phyloP scores from a whole-genome alignment of 495 filamentous ascomycete species.

The Penicillium daleae region DNA sequence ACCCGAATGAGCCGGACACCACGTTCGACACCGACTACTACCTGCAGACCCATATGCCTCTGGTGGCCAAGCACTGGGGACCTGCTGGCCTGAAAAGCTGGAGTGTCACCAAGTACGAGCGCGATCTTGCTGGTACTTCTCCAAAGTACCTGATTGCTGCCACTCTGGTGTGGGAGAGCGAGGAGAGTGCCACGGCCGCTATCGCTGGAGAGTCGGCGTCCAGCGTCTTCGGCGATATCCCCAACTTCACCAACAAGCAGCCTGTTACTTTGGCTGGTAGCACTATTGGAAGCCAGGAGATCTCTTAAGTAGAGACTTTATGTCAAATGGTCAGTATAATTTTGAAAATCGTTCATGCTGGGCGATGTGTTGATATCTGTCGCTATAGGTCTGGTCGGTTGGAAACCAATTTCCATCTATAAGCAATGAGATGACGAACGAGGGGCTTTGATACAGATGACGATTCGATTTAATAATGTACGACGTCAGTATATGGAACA shows the following conservation, averaged over 20 bases:
- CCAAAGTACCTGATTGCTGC: constrained; percentile 29
- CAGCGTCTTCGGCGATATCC: constrained; percentile 30
- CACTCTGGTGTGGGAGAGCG: constrained; percentile 27
- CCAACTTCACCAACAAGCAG: constrained; percentile 35
- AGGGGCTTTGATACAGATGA: neutral
- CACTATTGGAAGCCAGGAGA: constrained; percentile 7
- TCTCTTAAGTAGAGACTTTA: neutral
- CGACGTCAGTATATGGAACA: neutral
- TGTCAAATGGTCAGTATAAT: neutral
- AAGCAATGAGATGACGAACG: neutral
- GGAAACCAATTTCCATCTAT: neutral
- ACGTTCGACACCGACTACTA: constrained; percentile 34
- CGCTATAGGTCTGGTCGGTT: neutral
- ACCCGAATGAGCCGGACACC: constrained; percentile 30
- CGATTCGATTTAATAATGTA: constrained; percentile 2
- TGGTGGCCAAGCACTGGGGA: constrained; percentile 28
- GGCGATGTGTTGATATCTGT: neutral
- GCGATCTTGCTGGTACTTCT: constrained; percentile 18
- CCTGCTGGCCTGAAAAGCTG: constrained; percentile 26
- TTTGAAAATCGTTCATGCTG: neutral
- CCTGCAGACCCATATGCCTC: constrained; percentile 33
- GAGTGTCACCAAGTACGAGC: constrained; percentile 26
- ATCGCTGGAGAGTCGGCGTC: constrained; percentile 13
- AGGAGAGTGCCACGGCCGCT: constrained; percentile 23
- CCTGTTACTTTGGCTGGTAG: constrained; percentile 30